Evolutionary conservation across 2,329 filamentous ascomycete genomes (phyloP).

Genomic region (Penicillium sp.): DNA sequence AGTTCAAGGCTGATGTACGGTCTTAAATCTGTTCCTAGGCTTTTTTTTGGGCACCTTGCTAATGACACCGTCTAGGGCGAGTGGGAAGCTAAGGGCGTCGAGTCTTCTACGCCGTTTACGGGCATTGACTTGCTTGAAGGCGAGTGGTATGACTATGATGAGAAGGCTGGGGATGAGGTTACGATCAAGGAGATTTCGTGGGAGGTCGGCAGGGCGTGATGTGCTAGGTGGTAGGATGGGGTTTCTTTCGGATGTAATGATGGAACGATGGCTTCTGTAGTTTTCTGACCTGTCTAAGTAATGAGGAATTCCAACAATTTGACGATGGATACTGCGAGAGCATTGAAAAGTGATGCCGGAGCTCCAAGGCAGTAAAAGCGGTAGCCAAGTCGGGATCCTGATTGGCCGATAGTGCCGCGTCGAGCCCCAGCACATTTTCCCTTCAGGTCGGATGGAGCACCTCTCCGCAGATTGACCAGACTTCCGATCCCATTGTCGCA

Average conservation of each 20-base stretch:
- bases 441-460: slow-evolving; percentile 19
- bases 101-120: slow-evolving; percentile 81
- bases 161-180: slow-evolving; percentile 89
- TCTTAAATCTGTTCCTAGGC: no score
- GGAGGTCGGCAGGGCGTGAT: slow-evolving; percentile 76
- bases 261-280: slow-evolving; percentile 4
- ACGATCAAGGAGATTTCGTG: slow-evolving; percentile 89
- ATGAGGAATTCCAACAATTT: neutral
- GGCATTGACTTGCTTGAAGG: slow-evolving; percentile 83
- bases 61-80: slow-evolving; percentile 66
- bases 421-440: slow-evolving; percentile 44
- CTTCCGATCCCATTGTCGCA: slow-evolving; percentile 10
- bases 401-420: slow-evolving; percentile 30
- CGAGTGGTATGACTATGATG: slow-evolving; percentile 98
- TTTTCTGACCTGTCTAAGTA: slow-evolving; percentile 22
- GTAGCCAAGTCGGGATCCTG: slow-evolving; percentile 22
- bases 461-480: slow-evolving; percentile 21
- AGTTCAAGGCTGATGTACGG: slow-evolving; percentile 85
- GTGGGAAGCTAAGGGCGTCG: slow-evolving; percentile 81
- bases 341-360: neutral
- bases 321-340: neutral
- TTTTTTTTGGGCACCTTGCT: slow-evolving; percentile 1
- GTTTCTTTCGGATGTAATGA: neutral
- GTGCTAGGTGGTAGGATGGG: neutral
- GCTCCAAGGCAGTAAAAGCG: slow-evolving; percentile 26